A percentile compares a stretch with the other conserved stretches of the same genome.
Evolutionary conservation across 495 filamentous ascomycete genomes (phyloP).

Genomic region (Penicillium coprophilum): DNA sequence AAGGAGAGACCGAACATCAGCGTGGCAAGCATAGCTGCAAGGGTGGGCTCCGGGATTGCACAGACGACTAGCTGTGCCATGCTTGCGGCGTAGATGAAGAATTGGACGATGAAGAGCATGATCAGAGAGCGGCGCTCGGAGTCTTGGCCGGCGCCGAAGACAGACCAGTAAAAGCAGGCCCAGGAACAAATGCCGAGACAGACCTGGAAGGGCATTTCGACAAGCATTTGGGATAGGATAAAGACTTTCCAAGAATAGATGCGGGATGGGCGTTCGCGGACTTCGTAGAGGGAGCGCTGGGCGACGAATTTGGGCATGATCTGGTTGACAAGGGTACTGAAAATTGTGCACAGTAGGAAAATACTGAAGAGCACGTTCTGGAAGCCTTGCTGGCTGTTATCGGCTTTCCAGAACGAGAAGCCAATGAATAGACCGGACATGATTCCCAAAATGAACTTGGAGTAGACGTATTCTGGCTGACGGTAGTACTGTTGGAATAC

Average conservation of each 20-base stretch:
- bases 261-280: constrained; percentile 49
- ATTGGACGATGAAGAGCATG: constrained; percentile 50
- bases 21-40: constrained; percentile 54
- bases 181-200: constrained; percentile 44
- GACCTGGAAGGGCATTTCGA: constrained; percentile 52
- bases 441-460: constrained; percentile 52
- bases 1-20: constrained; percentile 56
- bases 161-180: constrained; percentile 51
- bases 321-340: constrained; percentile 64
- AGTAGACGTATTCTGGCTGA: constrained; percentile 51
- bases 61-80: constrained; percentile 57
- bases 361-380: constrained; percentile 81
- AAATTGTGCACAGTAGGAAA: constrained; percentile 76
- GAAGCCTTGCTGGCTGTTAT: constrained; percentile 69
- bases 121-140: constrained; percentile 50
- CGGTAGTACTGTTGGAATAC: constrained; percentile 54
- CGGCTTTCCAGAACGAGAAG: constrained; percentile 77
- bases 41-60: constrained; percentile 51
- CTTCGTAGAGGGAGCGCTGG: constrained; percentile 50
- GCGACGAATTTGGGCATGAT: constrained; percentile 53
- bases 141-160: constrained; percentile 37
- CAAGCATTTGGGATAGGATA: constrained; percentile 47
- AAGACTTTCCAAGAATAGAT: constrained; percentile 56
- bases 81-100: constrained; percentile 43
- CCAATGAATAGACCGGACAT: constrained; percentile 69